phyloP scores from a whole-genome alignment of 2,329 filamentous ascomycete genomes.

The Whalleya microplaca region DNA sequence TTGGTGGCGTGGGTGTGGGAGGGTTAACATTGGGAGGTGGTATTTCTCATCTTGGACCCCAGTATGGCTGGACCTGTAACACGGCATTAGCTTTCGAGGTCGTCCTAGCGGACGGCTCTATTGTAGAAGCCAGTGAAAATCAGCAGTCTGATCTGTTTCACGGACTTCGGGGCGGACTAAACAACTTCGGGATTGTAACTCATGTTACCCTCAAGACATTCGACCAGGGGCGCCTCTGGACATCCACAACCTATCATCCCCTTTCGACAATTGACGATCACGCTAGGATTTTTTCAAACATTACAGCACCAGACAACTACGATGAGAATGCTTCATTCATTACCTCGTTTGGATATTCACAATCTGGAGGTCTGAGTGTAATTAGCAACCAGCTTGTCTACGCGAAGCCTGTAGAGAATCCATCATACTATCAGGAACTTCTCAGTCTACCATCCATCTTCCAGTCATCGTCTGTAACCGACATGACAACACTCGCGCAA shows the following conservation, averaged over 20 bases:
- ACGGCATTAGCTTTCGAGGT: conserved; percentile 7
- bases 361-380: conserved; percentile 2
- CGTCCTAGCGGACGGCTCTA: conserved; percentile 12
- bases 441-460: conserved; percentile 6
- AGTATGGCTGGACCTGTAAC: conserved; percentile 23
- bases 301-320: conserved; percentile 16
- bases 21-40: conserved; percentile 20
- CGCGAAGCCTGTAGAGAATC: conserved; percentile 5
- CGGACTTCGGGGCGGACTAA: conserved; percentile 23
- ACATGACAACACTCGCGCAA: conserved; percentile 12
- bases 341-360: conserved; percentile 2
- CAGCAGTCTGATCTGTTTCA: conserved; percentile 19
- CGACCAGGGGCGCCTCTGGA: conserved; percentile 21
- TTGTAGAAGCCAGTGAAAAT: conserved; percentile 13
- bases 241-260: conserved; percentile 1
- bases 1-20: conserved; percentile 19
- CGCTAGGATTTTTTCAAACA: conserved; percentile 6
- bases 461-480: neutral
- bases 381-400: conserved; percentile 17
- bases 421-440: conserved; percentile 10
- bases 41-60: conserved; percentile 15
- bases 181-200: conserved; percentile 30
- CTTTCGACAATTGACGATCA: conserved; percentile 7
- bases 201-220: conserved; percentile 20
- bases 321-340: conserved; percentile 17